Conservation (phyloP, 768 basidiomycete species). For the Pleurotus platypus region DNA sequence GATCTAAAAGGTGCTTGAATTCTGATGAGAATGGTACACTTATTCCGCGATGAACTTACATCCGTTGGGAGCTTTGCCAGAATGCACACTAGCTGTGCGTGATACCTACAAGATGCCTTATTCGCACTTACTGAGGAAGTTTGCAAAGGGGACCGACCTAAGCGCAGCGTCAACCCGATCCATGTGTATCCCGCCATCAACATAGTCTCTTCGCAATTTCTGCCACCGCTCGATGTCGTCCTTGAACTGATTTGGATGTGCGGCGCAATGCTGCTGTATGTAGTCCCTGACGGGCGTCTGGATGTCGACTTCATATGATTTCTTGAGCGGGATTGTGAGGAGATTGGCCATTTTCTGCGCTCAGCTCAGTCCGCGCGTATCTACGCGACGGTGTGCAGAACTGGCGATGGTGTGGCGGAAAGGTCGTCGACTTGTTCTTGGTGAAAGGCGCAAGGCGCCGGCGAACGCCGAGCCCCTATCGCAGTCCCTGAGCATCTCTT, state of each 20-base stretch:
- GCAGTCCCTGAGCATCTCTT: no score
- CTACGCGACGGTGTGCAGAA: no score
- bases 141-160: slow-evolving; percentile 42
- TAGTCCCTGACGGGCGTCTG: slow-evolving; percentile 57
- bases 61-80: slow-evolving; percentile 82
- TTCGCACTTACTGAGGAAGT: neutral
- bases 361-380: neutral
- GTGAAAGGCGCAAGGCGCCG: no score
- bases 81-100: slow-evolving; percentile 84
- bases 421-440: no score
- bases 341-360: slow-evolving; percentile 66
- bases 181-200: slow-evolving; percentile 49
- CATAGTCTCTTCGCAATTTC: slow-evolving; percentile 52
- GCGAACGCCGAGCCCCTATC: no score
- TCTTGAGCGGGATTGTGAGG: slow-evolving; percentile 72
- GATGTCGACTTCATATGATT: slow-evolving; percentile 53
- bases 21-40: neutral
- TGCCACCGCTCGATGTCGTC: slow-evolving; percentile 75
- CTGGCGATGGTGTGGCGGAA: no score
- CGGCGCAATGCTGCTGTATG: slow-evolving; percentile 62
- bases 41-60: slow-evolving; percentile 31
- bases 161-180: slow-evolving; percentile 49
- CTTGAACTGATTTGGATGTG: slow-evolving; percentile 83
- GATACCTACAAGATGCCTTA: slow-evolving; percentile 58
- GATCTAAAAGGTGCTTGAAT: slow-evolving; percentile 34